phyloP scores from a whole-genome alignment of 306 rosid genomes.

The Gynostemma pentaphyllum region DNA sequence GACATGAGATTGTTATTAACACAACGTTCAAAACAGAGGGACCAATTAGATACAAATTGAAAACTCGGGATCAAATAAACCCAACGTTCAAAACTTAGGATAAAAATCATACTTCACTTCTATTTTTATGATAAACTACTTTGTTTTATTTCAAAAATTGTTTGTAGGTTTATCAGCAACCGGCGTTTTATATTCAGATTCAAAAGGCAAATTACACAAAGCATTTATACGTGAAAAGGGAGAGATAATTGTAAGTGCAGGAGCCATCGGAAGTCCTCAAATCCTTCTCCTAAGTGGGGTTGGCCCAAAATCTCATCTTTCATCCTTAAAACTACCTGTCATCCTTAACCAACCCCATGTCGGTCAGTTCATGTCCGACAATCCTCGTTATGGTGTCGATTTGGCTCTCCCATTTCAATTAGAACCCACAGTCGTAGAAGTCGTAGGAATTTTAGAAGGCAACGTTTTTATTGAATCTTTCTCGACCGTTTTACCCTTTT shows the following conservation, averaged over 20 bases:
- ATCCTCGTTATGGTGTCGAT: constrained; percentile 2
- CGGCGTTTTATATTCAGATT: constrained; percentile 16
- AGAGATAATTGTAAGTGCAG: constrained; percentile 20
- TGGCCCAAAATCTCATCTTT: constrained; percentile 12
- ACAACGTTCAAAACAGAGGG: too few species aligned
- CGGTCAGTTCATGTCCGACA: constrained; percentile 15
- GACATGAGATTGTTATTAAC: too few species aligned
- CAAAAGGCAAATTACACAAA: constrained; percentile 2
- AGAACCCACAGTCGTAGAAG: neutral
- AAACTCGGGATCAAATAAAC: too few species aligned
- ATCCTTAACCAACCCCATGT: constrained; percentile 10
- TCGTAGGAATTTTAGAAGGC: neutral
- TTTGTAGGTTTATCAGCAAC: constrained; percentile 3
- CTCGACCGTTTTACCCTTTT: neutral
- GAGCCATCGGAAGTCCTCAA: constrained; percentile 26
- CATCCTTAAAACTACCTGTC: constrained; percentile 9
- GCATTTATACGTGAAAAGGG: constrained; percentile 10
- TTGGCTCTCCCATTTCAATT: neutral
- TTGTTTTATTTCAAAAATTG: neutral
- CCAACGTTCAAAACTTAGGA: too few species aligned
- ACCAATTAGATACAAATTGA: too few species aligned
- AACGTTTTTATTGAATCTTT: neutral
- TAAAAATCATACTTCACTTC: too few species aligned
- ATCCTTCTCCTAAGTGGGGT: constrained; percentile 18
- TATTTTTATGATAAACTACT: neutral